Percentiles rank a stretch among this genome's conserved stretches.
phyloP scores from a whole-genome alignment of 1,284 basidiomycete genomes.

The Serendipita sp. region DNA sequence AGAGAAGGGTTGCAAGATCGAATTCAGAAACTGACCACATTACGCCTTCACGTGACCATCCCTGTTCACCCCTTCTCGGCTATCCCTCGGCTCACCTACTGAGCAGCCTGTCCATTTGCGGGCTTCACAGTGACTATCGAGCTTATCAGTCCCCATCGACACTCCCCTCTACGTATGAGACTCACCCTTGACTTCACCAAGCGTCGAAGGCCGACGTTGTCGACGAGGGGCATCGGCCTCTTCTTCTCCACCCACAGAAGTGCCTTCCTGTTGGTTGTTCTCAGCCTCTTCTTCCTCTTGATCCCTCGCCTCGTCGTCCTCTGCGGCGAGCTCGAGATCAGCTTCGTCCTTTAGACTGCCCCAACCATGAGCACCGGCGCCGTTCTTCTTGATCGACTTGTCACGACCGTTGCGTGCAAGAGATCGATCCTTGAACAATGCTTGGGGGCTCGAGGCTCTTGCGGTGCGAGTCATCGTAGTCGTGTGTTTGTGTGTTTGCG shows the following conservation, averaged over 20 bases:
- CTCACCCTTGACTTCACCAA: slow-evolving; percentile 1
- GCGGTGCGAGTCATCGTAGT: slow-evolving; percentile 59
- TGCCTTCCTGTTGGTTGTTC: background rate
- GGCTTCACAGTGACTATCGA: slow-evolving; percentile 3
- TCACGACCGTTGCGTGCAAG: slow-evolving; percentile 42
- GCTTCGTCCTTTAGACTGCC: slow-evolving; percentile 54
- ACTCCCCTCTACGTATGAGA: background rate
- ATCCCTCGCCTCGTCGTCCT: slow-evolving; percentile 35
- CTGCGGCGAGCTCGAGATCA: slow-evolving; percentile 38
- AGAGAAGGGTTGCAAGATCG: too few relatives aligned
- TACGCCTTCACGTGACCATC: too few relatives aligned
- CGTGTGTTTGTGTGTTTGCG: too few relatives aligned
- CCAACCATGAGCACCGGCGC: slow-evolving; percentile 74
- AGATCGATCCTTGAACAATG: slow-evolving; percentile 51
- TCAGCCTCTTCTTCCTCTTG: slow-evolving; percentile 16
- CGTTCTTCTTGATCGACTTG: slow-evolving; percentile 62
- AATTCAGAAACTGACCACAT: too few relatives aligned
- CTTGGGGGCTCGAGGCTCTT: slow-evolving; percentile 58
- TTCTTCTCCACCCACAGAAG: slow-evolving; percentile 19
- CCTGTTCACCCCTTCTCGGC: too few relatives aligned
- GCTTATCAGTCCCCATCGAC: background rate
- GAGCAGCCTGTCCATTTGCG: background rate
- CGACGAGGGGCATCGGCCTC: slow-evolving; percentile 10
- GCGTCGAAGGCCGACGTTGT: background rate
- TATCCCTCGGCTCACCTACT: too few relatives aligned